These are phyloP conservation scores for Mariannaea sp. DNA, from an alignment of 2,329 filamentous ascomycete genomes.

Conservation along the genomic window DNA sequence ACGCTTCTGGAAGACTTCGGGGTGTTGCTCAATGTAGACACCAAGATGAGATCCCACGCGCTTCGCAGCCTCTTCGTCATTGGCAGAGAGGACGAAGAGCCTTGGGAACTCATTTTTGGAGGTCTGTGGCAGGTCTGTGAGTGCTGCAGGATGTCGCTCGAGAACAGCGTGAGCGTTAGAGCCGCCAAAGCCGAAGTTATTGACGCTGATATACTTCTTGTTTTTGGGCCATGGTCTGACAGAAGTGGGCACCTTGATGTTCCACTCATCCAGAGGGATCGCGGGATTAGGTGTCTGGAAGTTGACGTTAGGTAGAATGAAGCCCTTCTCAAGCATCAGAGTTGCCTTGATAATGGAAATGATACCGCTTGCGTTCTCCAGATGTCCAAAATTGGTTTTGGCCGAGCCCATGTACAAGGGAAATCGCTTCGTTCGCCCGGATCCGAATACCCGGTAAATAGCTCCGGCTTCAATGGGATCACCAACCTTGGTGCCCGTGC, in stretches of 20 bases:
- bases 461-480: slow-evolving; percentile 60
- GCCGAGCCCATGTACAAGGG: slow-evolving; percentile 54
- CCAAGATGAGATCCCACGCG: slow-evolving; percentile 40
- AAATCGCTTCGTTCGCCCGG: slow-evolving; percentile 41
- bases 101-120: slow-evolving; percentile 35
- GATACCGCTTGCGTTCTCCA: slow-evolving; percentile 58
- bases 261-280: slow-evolving; percentile 56
- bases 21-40: slow-evolving; percentile 48
- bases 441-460: slow-evolving; percentile 50
- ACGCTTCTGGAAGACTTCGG: slow-evolving; percentile 48
- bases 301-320: slow-evolving; percentile 55
- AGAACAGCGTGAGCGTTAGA: slow-evolving; percentile 53
- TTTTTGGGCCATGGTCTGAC: slow-evolving; percentile 52
- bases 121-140: slow-evolving; percentile 14
- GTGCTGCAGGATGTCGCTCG: slow-evolving; percentile 25
- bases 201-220: slow-evolving; percentile 57
- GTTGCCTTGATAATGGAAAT: slow-evolving; percentile 57
- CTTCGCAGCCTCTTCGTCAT: slow-evolving; percentile 44
- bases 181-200: slow-evolving; percentile 54
- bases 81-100: slow-evolving; percentile 50
- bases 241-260: slow-evolving; percentile 51
- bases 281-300: slow-evolving; percentile 55
- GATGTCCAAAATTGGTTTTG: slow-evolving; percentile 58
- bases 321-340: slow-evolving; percentile 55
- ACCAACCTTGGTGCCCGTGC: slow-evolving; percentile 60